Base-by-base conservation (phyloP, 306 rosid genomes). In the Rosa rugosa region DNA sequence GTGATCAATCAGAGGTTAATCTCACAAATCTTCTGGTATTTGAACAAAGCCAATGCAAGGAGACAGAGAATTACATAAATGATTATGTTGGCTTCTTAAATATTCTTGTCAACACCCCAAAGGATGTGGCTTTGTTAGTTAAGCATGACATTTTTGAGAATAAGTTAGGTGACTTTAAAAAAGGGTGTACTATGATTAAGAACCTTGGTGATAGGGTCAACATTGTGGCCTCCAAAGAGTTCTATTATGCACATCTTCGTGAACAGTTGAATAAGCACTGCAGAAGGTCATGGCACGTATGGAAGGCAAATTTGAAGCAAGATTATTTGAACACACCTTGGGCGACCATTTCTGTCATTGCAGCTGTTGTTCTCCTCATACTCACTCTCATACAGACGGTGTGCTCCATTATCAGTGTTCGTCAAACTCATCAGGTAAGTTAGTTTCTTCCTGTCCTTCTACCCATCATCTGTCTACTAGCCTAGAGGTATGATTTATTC, bases 21-120 rank as follows among this genome's bases (percentile, higher is more conserved):
- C 2, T 78, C 62, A 20, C 80, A 8, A 87, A 80, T 49, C 38
- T 80, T 5, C 7, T 76, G 11, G 62, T 42, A 14, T 76, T 41
- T 34, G 79, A 76, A n/a, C 72, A 64, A 64, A 63, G 71, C 4
- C 5, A 13, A 62, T 49, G 59, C n/a, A 62, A 47, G 3, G 17
- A 5, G 2, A 18, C 7, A 0, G 42, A 9, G 0, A 17, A 17
- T 0, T 27, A 17, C 13, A 1, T 63, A 38, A 44, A 11, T 63
- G 34, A 63, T 27, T 76, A 75, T 46, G 3, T 45, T 5, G 17
- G 7, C 1, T 1, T 75, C 11, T 23, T 76, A 5, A 5, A 63
- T 10, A 2, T 8, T 64, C 46, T 76, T 4, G 42, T 63, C 4
- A 16, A 31, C 62, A 45, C 79, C n/a, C 31, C n/a, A 9, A 10